Percentiles rank a stretch among this genome's conserved stretches.
phyloP scores from a whole-genome alignment of 345 rosid genomes.

The Aegle marmelos region DNA sequence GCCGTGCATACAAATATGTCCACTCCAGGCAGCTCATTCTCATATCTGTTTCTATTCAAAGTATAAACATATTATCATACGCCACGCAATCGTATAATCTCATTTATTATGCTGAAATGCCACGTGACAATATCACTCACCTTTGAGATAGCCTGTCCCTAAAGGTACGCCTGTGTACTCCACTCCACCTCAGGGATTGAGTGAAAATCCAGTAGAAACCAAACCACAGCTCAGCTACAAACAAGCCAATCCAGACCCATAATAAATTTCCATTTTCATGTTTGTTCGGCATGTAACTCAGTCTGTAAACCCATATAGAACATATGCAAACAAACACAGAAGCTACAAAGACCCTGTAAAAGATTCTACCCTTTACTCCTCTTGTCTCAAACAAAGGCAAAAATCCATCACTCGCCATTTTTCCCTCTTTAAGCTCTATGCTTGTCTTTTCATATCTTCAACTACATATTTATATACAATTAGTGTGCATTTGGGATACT shows the following conservation, averaged over 20 bases:
- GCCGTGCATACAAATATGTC: slow-evolving; percentile 80
- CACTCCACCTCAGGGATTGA: slow-evolving; percentile 47
- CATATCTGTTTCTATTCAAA: slow-evolving; percentile 14
- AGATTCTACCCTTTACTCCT: slow-evolving; percentile 18
- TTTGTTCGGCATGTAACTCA: slow-evolving; percentile 17
- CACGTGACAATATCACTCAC: slow-evolving; percentile 10
- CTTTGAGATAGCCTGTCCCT: slow-evolving; percentile 45
- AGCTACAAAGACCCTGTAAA: slow-evolving; percentile 25
- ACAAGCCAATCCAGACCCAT: slow-evolving; percentile 51
- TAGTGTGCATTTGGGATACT: too few species aligned
- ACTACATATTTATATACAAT: too few species aligned
- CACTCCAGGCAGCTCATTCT: slow-evolving; percentile 42
- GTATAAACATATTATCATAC: background rate
- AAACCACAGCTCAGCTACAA: slow-evolving; percentile 47
- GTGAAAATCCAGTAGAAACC: slow-evolving; percentile 47
- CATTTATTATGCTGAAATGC: background rate
- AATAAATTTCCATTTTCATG: slow-evolving; percentile 16
- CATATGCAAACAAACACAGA: slow-evolving; percentile 32
- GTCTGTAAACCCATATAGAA: slow-evolving; percentile 33
- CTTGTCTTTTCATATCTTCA: background rate
- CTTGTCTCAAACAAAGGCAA: slow-evolving; percentile 37
- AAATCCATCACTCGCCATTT: slow-evolving; percentile 17
- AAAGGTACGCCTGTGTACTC: slow-evolving; percentile 32
- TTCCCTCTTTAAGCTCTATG: background rate
- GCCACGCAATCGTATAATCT: background rate